phyloP scores from a whole-genome alignment of 2,329 filamentous ascomycete genomes.

The Pseudogymnoascus sp. region DNA sequence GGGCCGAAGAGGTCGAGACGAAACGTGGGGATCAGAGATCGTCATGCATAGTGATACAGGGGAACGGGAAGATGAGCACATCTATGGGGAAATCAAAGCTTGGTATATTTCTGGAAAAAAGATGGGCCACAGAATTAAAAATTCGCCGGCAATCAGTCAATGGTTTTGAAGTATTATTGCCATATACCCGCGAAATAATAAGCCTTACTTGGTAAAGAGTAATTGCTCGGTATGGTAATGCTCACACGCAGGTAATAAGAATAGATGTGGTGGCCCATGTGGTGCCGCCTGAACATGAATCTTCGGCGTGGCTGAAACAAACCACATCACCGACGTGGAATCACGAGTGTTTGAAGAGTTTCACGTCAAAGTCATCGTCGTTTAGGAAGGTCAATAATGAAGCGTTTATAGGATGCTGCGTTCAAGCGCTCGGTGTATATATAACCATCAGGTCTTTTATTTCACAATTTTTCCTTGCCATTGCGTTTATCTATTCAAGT shows the following conservation, averaged over 20 bases:
- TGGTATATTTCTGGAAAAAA: background rate
- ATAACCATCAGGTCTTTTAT: background rate
- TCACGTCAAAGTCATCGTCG: background rate
- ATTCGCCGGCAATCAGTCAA: background rate
- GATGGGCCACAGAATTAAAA: background rate
- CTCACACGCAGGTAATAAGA: background rate
- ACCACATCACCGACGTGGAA: background rate
- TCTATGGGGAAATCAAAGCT: slow-evolving; percentile 1
- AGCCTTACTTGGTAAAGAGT: background rate
- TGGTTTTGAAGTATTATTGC: background rate
- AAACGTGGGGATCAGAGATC: background rate
- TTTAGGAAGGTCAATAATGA: background rate
- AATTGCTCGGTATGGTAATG: background rate
- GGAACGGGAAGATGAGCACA: background rate
- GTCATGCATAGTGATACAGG: background rate
- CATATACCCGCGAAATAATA: background rate
- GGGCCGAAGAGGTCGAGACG: background rate
- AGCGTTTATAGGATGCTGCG: background rate
- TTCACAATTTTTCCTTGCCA: background rate
- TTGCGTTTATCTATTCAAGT: background rate
- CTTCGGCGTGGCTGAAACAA: background rate
- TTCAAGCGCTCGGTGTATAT: background rate
- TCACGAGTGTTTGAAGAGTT: background rate
- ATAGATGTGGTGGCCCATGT: background rate
- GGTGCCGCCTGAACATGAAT: background rate